Conservation (phyloP, 345 rosid genomes). For the Acer saccharum region DNA sequence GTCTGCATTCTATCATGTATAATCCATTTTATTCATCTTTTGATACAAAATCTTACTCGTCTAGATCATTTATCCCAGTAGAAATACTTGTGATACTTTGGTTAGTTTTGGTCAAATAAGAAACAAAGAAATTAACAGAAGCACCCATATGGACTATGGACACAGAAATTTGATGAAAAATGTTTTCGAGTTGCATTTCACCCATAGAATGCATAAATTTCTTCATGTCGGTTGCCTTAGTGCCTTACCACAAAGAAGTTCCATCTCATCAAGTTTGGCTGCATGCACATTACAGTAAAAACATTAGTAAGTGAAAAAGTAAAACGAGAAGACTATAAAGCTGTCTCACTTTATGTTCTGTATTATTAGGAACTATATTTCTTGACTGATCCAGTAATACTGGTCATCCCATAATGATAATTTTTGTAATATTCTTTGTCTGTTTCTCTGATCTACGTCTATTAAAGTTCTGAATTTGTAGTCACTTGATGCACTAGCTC, state of each 20-base stretch:
- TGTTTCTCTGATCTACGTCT: neutral
- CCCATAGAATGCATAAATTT: neutral
- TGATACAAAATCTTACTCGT: neutral
- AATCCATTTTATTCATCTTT: neutral
- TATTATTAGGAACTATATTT: neutral
- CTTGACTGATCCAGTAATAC: neutral
- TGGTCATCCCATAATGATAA: neutral
- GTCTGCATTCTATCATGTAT: neutral
- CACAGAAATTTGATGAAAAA: neutral
- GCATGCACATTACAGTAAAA: neutral
- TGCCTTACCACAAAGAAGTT: neutral
- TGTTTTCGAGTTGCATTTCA: neutral
- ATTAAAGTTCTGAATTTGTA: neutral
- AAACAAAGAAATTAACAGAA: neutral
- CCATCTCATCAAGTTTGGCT: neutral
- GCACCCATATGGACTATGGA: neutral
- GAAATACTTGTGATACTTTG: neutral
- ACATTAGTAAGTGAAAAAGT: neutral
- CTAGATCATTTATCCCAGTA: neutral
- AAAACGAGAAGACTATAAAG: neutral
- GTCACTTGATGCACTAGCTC: neutral
- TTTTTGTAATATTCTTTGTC: neutral
- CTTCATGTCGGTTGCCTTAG: neutral
- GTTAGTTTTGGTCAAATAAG: neutral
- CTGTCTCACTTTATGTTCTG: neutral